These are phyloP conservation scores for Boletus speciosus DNA, from an alignment of 768 basidiomycete genomes.

Conservation along the genomic window DNA sequence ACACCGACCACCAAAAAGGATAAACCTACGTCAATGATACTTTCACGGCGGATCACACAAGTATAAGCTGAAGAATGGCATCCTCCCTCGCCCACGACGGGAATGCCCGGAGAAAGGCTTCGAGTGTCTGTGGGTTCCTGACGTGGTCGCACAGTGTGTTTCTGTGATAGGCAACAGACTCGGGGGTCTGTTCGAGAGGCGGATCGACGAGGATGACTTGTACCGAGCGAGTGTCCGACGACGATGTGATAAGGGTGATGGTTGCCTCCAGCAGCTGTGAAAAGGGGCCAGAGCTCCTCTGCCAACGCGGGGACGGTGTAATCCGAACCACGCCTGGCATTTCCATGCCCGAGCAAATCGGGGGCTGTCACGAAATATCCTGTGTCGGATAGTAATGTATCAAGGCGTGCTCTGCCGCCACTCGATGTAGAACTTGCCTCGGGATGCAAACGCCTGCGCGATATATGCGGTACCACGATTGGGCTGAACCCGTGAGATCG, in stretches of 20 bases:
- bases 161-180: not conserved
- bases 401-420: not conserved
- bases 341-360: constrained; percentile 20
- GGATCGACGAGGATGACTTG: constrained; percentile 21
- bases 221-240: constrained; percentile 17
- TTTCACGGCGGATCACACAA: too few species aligned
- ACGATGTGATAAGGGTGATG: constrained; percentile 2
- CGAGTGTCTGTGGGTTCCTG: not conserved
- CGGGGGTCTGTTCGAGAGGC: not conserved
- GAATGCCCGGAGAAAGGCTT: not conserved
- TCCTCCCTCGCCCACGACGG: constrained; percentile 3
- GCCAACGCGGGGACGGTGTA: constrained; percentile 10
- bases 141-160: not conserved
- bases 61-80: not conserved
- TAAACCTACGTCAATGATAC: too few species aligned
- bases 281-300: constrained; percentile 11
- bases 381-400: constrained; percentile 1
- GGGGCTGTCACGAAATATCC: constrained; percentile 24
- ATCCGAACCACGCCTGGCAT: not conserved
- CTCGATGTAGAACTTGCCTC: constrained; percentile 4
- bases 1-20: too few species aligned
- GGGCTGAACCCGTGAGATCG: constrained; percentile 11
- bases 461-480: constrained; percentile 12
- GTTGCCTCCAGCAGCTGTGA: not conserved
- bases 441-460: not conserved